Percentiles rank a stretch among this genome's conserved stretches.
Evolutionary conservation across 768 basidiomycete species (phyloP).

Genomic region (Boletus rubroflammeus): DNA sequence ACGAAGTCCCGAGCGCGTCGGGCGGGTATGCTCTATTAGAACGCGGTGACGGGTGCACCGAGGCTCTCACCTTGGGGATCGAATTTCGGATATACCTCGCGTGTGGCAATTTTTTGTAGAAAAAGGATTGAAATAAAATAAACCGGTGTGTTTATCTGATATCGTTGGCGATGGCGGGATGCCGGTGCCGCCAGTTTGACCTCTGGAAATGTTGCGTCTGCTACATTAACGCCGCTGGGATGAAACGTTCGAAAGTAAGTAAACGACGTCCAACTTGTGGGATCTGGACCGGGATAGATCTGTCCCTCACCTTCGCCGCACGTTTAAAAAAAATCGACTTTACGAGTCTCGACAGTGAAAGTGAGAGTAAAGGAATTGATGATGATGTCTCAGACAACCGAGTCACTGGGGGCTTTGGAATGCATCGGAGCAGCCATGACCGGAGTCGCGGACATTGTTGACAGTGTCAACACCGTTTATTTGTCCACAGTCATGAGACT

Average conservation of each 20-base stretch:
- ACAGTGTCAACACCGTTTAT: not conserved
- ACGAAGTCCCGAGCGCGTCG: slow-evolving; percentile 1
- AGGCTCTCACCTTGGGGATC: slow-evolving; percentile 36
- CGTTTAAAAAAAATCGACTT: too few relatives aligned
- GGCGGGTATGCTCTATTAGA: not conserved
- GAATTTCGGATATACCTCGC: slow-evolving; percentile 48
- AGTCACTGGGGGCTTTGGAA: not conserved
- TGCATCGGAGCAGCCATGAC: not conserved
- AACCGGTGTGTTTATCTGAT: slow-evolving; percentile 33
- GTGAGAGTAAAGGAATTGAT: not conserved
- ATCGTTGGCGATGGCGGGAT: slow-evolving; percentile 28
- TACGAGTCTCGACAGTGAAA: not conserved
- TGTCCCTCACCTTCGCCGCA: slow-evolving; percentile 24
- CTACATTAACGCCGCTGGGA: not conserved
- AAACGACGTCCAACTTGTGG: not conserved
- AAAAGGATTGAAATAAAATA: not conserved
- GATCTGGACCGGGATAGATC: not conserved
- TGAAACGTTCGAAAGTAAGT: not conserved
- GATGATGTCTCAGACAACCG: not conserved
- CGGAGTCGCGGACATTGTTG: not conserved
- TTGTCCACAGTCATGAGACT: not conserved
- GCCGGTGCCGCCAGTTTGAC: slow-evolving; percentile 23
- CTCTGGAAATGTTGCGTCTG: slow-evolving; percentile 20
- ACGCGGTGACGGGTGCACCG: not conserved
- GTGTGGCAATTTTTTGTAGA: not conserved